phyloP scores from a whole-genome alignment of 345 rosid species.

The Hibiscus mutabilis region DNA sequence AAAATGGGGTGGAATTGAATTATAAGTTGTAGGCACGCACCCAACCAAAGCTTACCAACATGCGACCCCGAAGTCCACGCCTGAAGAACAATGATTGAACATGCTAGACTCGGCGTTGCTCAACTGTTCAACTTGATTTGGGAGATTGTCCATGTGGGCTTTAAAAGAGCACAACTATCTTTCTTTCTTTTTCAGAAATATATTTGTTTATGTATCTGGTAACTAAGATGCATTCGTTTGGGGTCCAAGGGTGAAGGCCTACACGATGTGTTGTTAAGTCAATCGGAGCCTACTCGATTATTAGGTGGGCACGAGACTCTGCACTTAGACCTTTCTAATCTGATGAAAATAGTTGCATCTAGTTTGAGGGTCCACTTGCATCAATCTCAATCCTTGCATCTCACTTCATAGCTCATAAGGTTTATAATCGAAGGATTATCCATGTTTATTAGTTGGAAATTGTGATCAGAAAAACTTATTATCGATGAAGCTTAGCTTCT shows the following conservation, averaged over 20 bases:
- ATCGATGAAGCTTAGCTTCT: too few species aligned
- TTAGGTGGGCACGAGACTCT: background rate
- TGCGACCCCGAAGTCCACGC: background rate
- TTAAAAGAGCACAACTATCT: background rate
- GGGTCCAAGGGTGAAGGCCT: background rate
- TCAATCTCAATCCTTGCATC: background rate
- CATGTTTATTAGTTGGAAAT: background rate
- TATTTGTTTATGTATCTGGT: background rate
- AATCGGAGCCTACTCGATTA: too few species aligned
- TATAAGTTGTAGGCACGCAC: background rate
- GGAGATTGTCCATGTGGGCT: background rate
- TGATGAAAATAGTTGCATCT: background rate
- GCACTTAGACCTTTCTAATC: background rate
- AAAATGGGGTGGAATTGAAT: background rate
- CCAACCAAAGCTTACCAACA: background rate
- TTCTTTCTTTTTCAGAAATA: background rate
- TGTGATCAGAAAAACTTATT: too few species aligned
- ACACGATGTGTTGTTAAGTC: too few species aligned
- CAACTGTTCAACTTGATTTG: background rate
- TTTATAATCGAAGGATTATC: background rate
- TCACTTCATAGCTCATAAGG: background rate
- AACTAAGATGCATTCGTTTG: background rate
- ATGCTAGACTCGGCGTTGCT: background rate
- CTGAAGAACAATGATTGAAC: background rate
- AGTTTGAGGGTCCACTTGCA: background rate